Evolutionary conservation across 371 early-diverging fungal genomes (phyloP).

Genomic region (Quaeritorhiza haematococci): DNA sequence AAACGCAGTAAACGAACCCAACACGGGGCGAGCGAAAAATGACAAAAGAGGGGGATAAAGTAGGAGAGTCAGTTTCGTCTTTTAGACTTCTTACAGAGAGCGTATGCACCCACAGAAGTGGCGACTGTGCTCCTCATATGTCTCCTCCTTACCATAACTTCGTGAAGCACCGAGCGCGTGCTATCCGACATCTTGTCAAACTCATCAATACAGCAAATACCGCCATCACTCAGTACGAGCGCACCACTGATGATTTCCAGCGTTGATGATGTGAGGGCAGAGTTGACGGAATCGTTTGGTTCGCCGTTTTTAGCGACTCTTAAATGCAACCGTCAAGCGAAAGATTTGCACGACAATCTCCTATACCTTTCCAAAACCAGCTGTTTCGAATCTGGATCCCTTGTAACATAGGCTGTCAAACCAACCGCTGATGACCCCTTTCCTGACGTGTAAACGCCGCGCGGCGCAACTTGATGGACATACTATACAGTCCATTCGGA

Average conservation of each 20-base stretch:
- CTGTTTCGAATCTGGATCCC: constrained; percentile 96
- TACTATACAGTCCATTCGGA: constrained; percentile 62
- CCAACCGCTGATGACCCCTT: constrained; percentile 99
- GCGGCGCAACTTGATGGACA: constrained; percentile 93
- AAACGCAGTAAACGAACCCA: neutral
- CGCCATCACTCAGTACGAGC: constrained; percentile 95
- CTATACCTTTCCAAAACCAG: constrained; percentile 90
- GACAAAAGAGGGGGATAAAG: neutral
- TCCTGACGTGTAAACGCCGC: constrained; percentile 99
- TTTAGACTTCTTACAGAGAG: no score
- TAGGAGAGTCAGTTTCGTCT: constrained; percentile 1
- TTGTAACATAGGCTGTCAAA: constrained; percentile 97
- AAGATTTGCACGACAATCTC: neutral
- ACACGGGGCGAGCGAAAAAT: neutral
- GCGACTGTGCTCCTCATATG: no score
- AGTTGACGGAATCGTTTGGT: neutral
- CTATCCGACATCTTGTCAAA: constrained; percentile 98
- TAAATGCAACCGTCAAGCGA: neutral
- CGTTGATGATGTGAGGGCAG: neutral
- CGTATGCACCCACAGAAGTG: no score
- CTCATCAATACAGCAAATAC: constrained; percentile 99
- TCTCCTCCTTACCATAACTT: constrained; percentile 83
- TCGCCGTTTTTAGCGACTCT: neutral
- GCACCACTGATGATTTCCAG: constrained; percentile 78
- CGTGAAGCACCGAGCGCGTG: constrained; percentile 96